These are phyloP conservation scores for Aphanomyces astaci DNA, from an alignment of 352 stramenopile species.

Conservation along the genomic window DNA sequence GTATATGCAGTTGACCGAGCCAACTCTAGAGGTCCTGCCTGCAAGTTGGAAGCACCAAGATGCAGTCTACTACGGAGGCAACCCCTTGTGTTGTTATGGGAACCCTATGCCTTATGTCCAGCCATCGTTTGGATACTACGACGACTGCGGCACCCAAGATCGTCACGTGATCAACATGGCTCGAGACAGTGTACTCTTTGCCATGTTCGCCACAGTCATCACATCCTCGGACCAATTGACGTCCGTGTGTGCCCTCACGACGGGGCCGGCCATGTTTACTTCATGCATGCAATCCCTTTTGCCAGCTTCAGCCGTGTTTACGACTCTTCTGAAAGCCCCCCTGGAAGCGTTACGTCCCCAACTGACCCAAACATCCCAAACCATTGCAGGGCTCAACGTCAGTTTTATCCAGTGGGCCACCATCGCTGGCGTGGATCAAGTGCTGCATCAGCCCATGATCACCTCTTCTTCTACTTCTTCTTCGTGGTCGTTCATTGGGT, in stretches of 20 bases:
- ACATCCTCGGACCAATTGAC: neutral
- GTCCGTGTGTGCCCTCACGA: neutral
- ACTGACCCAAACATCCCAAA: neutral
- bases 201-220: neutral
- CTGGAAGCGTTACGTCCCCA: neutral
- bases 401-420: neutral
- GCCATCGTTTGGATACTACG: slow-evolving; percentile 4
- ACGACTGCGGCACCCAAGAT: neutral
- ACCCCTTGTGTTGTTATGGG: neutral
- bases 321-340: neutral
- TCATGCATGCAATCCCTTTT: neutral
- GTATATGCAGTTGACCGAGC: neutral
- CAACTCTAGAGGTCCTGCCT: neutral
- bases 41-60: neutral
- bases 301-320: neutral
- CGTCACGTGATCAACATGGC: neutral
- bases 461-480: neutral
- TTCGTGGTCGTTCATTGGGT: slow-evolving; percentile 8
- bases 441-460: neutral
- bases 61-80: neutral
- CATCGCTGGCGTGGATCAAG: neutral
- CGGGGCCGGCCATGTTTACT: neutral
- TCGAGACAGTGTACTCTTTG: neutral
- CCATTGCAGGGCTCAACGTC: neutral
- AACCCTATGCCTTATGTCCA: neutral